Percentiles rank a stretch among this genome's conserved stretches.
These are phyloP conservation scores for Thuja plicata DNA, from an alignment of 83 land plant species.

Conservation along the genomic window DNA sequence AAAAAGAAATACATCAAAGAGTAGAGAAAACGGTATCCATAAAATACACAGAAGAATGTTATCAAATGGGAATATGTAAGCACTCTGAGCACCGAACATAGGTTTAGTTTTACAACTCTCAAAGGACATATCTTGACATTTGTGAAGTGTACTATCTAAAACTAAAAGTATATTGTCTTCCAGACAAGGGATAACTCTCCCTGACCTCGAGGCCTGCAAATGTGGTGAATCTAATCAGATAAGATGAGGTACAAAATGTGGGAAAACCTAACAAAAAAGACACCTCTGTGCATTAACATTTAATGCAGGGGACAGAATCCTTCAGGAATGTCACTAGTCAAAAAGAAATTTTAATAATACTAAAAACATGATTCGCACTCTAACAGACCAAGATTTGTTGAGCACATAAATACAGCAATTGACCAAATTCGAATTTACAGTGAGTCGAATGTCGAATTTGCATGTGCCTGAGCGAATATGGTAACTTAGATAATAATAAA, in stretches of 20 bases:
- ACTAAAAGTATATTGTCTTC: not conserved
- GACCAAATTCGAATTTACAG: too few species aligned
- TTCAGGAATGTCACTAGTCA: not conserved
- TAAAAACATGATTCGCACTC: not conserved
- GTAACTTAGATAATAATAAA: not conserved
- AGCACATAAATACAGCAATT: not conserved
- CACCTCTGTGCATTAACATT: not conserved
- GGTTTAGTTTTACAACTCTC: not conserved
- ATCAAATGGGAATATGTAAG: too few species aligned
- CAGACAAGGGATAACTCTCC: not conserved
- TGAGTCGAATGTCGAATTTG: too few species aligned
- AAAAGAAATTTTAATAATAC: not conserved
- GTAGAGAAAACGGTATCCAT: too few species aligned
- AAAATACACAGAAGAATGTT: too few species aligned
- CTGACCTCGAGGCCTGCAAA: not conserved
- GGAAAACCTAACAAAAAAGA: not conserved
- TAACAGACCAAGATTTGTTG: not conserved
- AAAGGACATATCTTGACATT: not conserved
- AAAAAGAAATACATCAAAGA: too few species aligned
- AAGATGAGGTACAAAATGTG: not conserved
- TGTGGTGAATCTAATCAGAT: not conserved
- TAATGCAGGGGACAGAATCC: not conserved
- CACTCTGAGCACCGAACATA: not conserved
- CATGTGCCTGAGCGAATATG: too few species aligned
- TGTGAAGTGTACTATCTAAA: not conserved